phyloP scores from a whole-genome alignment of 768 basidiomycete species.

The Pulveroboletus ravenelii region DNA sequence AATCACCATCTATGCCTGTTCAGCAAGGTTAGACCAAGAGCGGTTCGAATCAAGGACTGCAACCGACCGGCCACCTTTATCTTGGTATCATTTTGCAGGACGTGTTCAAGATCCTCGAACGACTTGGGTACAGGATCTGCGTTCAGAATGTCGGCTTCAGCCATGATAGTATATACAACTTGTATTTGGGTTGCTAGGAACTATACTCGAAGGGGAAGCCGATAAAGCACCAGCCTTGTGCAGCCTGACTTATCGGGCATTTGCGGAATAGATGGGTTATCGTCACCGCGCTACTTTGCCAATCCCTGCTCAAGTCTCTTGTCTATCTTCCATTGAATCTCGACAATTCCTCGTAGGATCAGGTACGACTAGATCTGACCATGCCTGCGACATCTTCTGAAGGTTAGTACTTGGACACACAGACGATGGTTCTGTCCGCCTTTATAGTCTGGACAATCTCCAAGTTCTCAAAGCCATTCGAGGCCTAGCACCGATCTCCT shows the following conservation, averaged over 20 bases:
- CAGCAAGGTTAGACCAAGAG: background rate
- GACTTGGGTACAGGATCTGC: constrained; percentile 43
- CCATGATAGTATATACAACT: constrained; percentile 8
- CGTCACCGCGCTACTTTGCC: constrained; percentile 26
- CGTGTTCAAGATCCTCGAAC: constrained; percentile 49
- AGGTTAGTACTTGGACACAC: background rate
- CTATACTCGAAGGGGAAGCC: too few species aligned
- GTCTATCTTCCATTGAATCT: constrained; percentile 46
- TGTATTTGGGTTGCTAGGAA: background rate
- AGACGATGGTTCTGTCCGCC: constrained; percentile 69
- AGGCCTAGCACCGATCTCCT: constrained; percentile 60
- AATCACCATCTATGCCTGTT: constrained; percentile 65
- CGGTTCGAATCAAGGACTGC: background rate
- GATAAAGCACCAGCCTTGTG: too few species aligned
- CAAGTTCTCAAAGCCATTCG: constrained; percentile 62
- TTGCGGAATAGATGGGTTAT: constrained; percentile 8
- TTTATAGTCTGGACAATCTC: constrained; percentile 56
- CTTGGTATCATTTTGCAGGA: constrained; percentile 65
- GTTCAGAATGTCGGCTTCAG: constrained; percentile 1
- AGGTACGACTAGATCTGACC: constrained; percentile 36
- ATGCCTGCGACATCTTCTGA: background rate
- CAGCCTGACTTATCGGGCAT: background rate
- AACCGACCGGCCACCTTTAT: constrained; percentile 87
- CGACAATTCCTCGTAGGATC: constrained; percentile 57
- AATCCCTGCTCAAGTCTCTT: constrained; percentile 50